Conservation (phyloP, 352 stramenopile genomes). For the Salisapilia sapeloensis region DNA sequence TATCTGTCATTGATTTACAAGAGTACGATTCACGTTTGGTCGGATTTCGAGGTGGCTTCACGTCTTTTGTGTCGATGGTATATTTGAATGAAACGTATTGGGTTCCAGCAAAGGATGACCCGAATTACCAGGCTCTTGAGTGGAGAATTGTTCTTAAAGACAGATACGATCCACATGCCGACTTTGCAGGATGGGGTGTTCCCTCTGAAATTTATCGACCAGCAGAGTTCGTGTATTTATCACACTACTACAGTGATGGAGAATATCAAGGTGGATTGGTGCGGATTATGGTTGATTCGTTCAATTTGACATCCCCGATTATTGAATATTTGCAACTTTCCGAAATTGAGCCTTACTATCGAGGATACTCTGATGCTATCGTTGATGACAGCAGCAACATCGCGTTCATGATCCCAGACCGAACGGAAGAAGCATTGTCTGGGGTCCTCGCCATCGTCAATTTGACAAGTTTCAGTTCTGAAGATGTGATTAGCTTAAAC, state of each 20-base stretch:
- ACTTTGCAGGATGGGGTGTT: constrained; percentile 14
- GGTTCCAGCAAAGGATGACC: constrained; percentile 20
- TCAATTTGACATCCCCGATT: constrained; percentile 17
- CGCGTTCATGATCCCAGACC: constrained; percentile 44
- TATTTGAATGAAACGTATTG: constrained; percentile 57
- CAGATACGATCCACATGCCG: constrained; percentile 20
- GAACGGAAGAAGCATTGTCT: constrained; percentile 36
- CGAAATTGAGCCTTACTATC: constrained; percentile 15
- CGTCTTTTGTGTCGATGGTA: constrained; percentile 18
- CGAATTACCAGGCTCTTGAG: constrained; percentile 17
- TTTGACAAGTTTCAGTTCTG: constrained; percentile 17
- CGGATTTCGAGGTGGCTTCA: constrained; percentile 47
- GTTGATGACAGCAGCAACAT: constrained; percentile 24
- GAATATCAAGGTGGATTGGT: constrained; percentile 29
- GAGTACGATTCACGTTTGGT: constrained; percentile 21
- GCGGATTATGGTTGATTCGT: constrained; percentile 33
- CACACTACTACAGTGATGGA: constrained; percentile 43
- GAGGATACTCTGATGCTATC: constrained; percentile 39
- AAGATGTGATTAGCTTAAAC: constrained; percentile 28
- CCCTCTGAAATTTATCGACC: constrained; percentile 14
- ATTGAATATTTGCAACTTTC: constrained; percentile 40
- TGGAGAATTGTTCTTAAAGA: constrained; percentile 34
- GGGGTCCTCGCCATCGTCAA: constrained; percentile 46
- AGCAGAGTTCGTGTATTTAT: constrained; percentile 53
- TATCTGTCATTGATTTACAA: constrained; percentile 36